Conservation (phyloP, 176 grass and related monocot species). For the Rhynchospora breviuscula region DNA sequence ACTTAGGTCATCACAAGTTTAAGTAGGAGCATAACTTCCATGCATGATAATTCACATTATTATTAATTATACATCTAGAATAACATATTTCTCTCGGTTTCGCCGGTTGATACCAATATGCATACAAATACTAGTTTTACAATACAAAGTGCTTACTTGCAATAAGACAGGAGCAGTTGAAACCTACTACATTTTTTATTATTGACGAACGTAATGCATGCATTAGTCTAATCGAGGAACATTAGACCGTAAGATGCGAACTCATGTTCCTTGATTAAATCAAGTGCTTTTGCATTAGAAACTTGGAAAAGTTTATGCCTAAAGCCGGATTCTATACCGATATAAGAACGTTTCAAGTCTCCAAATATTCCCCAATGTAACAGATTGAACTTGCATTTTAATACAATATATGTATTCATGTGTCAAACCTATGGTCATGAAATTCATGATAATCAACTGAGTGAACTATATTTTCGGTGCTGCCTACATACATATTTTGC, state of each 20-base stretch:
- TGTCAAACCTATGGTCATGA: too few species aligned
- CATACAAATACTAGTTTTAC: slow-evolving; percentile 13
- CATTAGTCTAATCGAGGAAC: not conserved
- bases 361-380: not conserved
- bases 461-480: too few species aligned
- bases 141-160: not conserved
- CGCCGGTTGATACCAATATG: not conserved
- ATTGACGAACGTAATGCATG: too few species aligned
- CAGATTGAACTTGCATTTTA: too few species aligned
- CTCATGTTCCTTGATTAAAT: slow-evolving; percentile 16
- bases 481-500: too few species aligned
- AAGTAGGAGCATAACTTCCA: not conserved
- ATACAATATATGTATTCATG: too few species aligned
- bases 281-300: not conserved
- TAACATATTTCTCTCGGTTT: not conserved
- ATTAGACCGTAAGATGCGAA: slow-evolving; percentile 12
- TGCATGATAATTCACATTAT: not conserved
- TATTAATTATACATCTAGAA: not conserved
- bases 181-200: slow-evolving; percentile 1
- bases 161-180: slow-evolving; percentile 11
- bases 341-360: not conserved
- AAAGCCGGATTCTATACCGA: not conserved
- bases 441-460: too few species aligned
- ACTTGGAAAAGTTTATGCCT: not conserved
- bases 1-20: not conserved